Evolutionary conservation across 129 eudicot species (phyloP).

Genomic region (Calendula officinalis): DNA sequence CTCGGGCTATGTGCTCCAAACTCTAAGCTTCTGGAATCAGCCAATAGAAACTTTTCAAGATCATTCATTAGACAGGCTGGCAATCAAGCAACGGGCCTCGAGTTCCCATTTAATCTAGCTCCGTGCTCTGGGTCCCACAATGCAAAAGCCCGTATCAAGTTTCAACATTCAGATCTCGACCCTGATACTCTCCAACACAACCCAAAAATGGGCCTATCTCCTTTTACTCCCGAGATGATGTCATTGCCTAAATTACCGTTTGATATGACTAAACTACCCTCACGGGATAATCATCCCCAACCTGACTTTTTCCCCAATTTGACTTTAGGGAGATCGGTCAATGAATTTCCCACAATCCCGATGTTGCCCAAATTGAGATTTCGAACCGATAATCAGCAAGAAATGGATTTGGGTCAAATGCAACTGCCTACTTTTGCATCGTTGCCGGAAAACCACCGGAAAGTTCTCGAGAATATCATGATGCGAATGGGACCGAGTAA

Average conservation of each 20-base stretch:
- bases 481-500: constrained; percentile 69
- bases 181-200: too few relatives aligned
- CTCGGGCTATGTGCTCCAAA: constrained; percentile 97
- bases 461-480: constrained; percentile 82
- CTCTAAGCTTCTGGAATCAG: constrained; percentile 50
- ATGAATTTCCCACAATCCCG: constrained; percentile 44
- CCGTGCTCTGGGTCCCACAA: constrained; percentile 39
- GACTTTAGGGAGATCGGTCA: constrained; percentile 58
- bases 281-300: constrained; percentile 31
- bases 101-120: constrained; percentile 50
- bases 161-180: too few relatives aligned
- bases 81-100: constrained; percentile 42
- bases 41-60: constrained; percentile 43
- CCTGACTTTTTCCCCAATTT: constrained; percentile 62
- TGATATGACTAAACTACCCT: constrained; percentile 58
- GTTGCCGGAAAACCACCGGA: constrained; percentile 79
- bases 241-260: constrained; percentile 60
- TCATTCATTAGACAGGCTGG: constrained; percentile 38
- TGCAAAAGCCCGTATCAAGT: constrained; percentile 3
- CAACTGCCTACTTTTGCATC: constrained; percentile 45
- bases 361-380: constrained; percentile 61
- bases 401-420: constrained; percentile 55
- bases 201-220: constrained; percentile 38
- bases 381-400: constrained; percentile 41
- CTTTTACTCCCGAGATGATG: constrained; percentile 45